Conservation (phyloP, 768 basidiomycete genomes). For the Tricholoma furcatifolium region DNA sequence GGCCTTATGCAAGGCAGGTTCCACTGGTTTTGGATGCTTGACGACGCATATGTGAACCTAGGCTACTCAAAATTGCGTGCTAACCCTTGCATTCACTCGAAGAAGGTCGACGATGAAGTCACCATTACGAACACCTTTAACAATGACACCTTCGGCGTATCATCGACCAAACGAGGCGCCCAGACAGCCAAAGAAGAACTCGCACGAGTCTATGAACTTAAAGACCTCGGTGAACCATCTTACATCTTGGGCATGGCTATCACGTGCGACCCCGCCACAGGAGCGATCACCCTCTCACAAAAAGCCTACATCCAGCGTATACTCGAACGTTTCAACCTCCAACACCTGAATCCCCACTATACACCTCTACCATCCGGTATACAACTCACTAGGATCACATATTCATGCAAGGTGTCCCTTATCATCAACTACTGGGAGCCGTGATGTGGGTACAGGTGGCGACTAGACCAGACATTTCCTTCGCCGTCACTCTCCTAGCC, state of each 20-base stretch:
- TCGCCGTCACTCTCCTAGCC: too few species aligned
- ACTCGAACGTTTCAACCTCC: too few species aligned
- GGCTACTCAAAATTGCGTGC: neutral
- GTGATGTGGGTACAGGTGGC: neutral
- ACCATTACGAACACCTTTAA: neutral
- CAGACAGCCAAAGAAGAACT: neutral
- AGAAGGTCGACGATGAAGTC: neutral
- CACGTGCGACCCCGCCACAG: neutral
- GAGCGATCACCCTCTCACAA: too few species aligned
- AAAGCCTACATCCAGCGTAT: too few species aligned
- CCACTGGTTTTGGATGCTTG: constrained; percentile 2
- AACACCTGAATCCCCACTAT: neutral
- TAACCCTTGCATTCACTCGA: neutral
- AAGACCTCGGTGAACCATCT: too few species aligned
- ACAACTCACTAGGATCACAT: neutral
- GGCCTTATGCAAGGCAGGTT: constrained; percentile 1
- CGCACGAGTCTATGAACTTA: neutral
- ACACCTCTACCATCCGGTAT: neutral
- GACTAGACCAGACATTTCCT: neutral
- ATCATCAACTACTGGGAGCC: too few species aligned
- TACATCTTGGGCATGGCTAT: neutral
- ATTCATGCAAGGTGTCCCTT: too few species aligned
- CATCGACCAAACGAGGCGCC: neutral
- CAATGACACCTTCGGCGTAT: neutral
- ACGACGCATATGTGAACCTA: neutral